A percentile compares a stretch with the other conserved stretches of the same genome.
Conservation (phyloP, 2,329 filamentous ascomycete genomes). For the Ophiocordyceps polyrhachis-furcata region DNA sequence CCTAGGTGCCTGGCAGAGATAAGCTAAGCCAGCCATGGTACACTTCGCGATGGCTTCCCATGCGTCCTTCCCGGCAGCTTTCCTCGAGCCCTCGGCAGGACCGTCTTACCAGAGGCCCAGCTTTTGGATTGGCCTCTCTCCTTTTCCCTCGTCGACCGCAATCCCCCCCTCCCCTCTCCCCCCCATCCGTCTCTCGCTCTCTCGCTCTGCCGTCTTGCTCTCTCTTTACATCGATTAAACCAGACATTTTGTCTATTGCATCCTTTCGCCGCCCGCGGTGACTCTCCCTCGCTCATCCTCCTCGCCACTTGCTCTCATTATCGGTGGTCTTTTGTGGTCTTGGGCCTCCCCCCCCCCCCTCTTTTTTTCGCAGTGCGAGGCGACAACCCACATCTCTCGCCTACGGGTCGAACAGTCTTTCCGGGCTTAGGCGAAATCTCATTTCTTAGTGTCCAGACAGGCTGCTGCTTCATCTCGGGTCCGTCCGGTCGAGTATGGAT, state of each 20-base stretch:
- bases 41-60: not conserved
- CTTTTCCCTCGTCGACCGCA: not conserved
- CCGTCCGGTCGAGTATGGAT: constrained; percentile 7
- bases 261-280: not conserved
- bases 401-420: not conserved
- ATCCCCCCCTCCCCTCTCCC: not conserved
- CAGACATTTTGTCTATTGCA: constrained; percentile 1
- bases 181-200: not conserved
- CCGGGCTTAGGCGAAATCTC: not conserved
- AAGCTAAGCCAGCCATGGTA: not conserved
- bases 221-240: not conserved
- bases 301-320: not conserved
- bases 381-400: no score
- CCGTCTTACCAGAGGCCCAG: not conserved
- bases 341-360: not conserved
- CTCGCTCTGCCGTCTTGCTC: not conserved
- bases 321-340: not conserved
- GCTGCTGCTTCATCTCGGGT: not conserved
- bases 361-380: not conserved
- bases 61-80: not conserved
- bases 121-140: not conserved
- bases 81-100: not conserved
- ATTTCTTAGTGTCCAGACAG: not conserved
- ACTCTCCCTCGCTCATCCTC: not conserved
- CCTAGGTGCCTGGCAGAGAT: no score